Base-by-base conservation (phyloP, 495 filamentous ascomycete genomes). In the Delitschia confertaspora region DNA sequence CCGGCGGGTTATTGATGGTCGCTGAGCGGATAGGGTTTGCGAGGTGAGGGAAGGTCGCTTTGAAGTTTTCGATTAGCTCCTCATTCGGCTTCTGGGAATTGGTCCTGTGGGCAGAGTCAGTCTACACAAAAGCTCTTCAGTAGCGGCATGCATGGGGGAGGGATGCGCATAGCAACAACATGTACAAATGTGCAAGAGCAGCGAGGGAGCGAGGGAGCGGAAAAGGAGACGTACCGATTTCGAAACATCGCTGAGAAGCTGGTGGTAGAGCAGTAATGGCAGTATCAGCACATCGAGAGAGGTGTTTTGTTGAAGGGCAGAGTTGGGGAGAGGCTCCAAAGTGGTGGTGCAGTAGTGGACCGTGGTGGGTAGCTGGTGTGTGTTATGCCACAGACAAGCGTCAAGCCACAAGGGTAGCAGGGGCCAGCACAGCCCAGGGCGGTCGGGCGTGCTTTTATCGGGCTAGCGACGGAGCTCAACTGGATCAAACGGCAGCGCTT, bases 61-160 rank as follows among this genome's bases (percentile, higher is more conserved):
- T 82, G 69, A 95, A 95, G 65, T 74, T 78, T 59, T 73, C 79
- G 68, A 88, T 79, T 53, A 95, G 74, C 49, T 88, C 85, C 53
- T 85, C 79, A 56, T 74, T 78, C 29, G 88, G 88, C 69, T 93
- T 95, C 64, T 88, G 87, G 32, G 83, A 78, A 56, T 78, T 88
- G 55, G 78, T 84, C 55, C 85, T 93, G 58, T 30, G 49, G 19
- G 42, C 38, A n/a, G 13, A 4, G 45, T 52, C 44, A 49, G 55
- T 20, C 41, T 20, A 45, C 32, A 42, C 40, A 39, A 22, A 10
- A 34, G n/a, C 17, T 34, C 11, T 19, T 5, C 6, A 42, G 35
- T 21, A 14, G 23, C 37, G 3, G 17, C 24, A 26, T 22, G 20
- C 7, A 18, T 8, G n/a, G 11, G 11, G 27, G 44, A 34, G 39